These are phyloP conservation scores for Byssochlamys sp. DNA, from an alignment of 2,329 filamentous ascomycete genomes.

Conservation along the genomic window DNA sequence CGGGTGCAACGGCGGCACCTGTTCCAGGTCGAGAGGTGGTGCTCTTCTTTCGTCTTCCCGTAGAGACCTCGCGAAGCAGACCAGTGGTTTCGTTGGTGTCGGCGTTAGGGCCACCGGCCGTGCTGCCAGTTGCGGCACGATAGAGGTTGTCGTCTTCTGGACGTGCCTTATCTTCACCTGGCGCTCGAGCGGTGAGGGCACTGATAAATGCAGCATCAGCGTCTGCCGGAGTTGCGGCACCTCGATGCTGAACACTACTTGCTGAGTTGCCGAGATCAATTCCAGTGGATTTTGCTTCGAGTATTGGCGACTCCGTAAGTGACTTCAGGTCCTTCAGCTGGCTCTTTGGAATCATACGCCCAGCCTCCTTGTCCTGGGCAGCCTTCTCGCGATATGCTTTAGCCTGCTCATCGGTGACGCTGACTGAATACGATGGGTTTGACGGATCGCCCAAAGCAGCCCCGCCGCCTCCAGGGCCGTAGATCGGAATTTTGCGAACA, in stretches of 20 bases:
- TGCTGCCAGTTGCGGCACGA: conserved; percentile 17
- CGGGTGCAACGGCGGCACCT: neutral
- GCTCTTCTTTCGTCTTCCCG: conserved; percentile 27
- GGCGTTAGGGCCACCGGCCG: conserved; percentile 13
- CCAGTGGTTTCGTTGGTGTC: conserved; percentile 15
- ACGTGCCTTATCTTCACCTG: conserved; percentile 21
- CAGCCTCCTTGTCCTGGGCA: conserved; percentile 52
- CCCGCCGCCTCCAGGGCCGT: conserved; percentile 64
- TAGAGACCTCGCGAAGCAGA: conserved; percentile 30
- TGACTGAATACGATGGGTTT: conserved; percentile 76
- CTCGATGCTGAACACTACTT: conserved; percentile 21
- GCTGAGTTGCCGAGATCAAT: conserved; percentile 18
- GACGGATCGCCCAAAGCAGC: conserved; percentile 49
- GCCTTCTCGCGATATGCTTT: conserved; percentile 52
- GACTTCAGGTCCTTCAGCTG: conserved; percentile 10
- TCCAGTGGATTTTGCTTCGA: conserved; percentile 16
- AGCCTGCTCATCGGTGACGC: conserved; percentile 61
- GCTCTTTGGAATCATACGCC: conserved; percentile 52
- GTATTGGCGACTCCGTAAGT: conserved; percentile 3
- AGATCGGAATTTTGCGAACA: conserved; percentile 76
- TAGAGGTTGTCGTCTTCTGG: conserved; percentile 19
- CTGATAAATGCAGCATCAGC: conserved; percentile 27
- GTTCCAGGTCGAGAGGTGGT: neutral
- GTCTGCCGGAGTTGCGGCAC: conserved; percentile 14
- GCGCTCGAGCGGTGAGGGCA: conserved; percentile 24